Evolutionary conservation across 2,329 filamentous ascomycete species (phyloP).

Genomic region (Penicillium sumatraense): DNA sequence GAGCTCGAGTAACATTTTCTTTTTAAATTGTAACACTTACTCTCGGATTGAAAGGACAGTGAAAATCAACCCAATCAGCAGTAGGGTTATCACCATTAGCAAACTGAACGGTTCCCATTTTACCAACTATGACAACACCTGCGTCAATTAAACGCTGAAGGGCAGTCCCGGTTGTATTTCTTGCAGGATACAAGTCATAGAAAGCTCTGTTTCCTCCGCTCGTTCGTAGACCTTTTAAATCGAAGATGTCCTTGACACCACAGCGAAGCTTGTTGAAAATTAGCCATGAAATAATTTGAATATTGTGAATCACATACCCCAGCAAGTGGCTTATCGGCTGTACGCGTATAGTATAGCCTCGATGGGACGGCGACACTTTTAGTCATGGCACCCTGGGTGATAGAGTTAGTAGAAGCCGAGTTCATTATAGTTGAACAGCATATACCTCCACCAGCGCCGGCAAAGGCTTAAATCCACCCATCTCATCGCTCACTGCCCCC

Average conservation of each 20-base stretch:
- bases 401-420: neutral
- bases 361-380: constrained; percentile 59
- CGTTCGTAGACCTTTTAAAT: constrained; percentile 61
- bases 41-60: constrained; percentile 44
- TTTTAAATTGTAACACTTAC: neutral
- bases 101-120: constrained; percentile 41
- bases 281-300: neutral
- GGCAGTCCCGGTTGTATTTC: constrained; percentile 53
- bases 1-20: no score
- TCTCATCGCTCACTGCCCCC: constrained; percentile 1
- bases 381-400: constrained; percentile 25
- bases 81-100: constrained; percentile 36
- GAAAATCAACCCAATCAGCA: constrained; percentile 41
- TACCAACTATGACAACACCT: constrained; percentile 56
- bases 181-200: constrained; percentile 56
- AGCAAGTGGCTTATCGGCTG: constrained; percentile 52
- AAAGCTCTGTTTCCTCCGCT: constrained; percentile 64
- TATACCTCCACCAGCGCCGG: neutral
- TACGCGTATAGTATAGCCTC: constrained; percentile 60
- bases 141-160: constrained; percentile 62
- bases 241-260: constrained; percentile 67
- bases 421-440: neutral
- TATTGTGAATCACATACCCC: constrained; percentile 56
- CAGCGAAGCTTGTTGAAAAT: neutral
- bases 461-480: neutral